Percentiles rank a stretch among this genome's conserved stretches.
Conservation (phyloP, 192 early-diverging fungal genomes). For the Backusella macrospora region DNA sequence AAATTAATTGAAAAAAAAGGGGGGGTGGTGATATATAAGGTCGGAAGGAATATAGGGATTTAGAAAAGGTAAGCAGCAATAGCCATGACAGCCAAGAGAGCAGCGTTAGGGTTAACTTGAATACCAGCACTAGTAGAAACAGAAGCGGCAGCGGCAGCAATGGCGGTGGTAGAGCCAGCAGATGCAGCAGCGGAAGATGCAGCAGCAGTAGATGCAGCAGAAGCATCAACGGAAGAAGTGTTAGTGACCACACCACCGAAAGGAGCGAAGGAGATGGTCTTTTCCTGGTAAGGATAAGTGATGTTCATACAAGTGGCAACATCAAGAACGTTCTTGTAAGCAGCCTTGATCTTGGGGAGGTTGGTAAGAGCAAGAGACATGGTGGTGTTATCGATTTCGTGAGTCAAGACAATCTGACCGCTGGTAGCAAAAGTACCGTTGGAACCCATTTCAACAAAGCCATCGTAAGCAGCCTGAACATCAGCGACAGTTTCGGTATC, state of each 20-base stretch:
- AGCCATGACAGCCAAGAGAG: background rate
- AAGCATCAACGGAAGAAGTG: constrained; percentile 21
- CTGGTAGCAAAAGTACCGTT: constrained; percentile 33
- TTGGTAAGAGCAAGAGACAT: constrained; percentile 41
- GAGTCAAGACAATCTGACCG: constrained; percentile 45
- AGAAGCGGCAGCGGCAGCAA: constrained; percentile 11
- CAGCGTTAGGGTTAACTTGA: constrained; percentile 1
- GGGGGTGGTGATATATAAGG: background rate
- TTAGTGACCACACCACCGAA: constrained; percentile 17
- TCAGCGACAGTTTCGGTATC: constrained; percentile 13
- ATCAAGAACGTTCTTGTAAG: constrained; percentile 41
- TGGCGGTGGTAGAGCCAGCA: background rate
- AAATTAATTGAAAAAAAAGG: background rate
- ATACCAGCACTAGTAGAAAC: constrained; percentile 13
- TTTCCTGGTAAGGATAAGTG: constrained; percentile 43
- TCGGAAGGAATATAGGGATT: background rate
- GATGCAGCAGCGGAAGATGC: constrained; percentile 23
- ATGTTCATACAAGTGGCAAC: constrained; percentile 46
- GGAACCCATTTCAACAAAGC: constrained; percentile 36
- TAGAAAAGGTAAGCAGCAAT: constrained; percentile 14
- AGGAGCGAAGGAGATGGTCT: constrained; percentile 26
- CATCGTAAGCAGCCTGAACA: constrained; percentile 27
- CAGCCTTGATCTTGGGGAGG: constrained; percentile 44
- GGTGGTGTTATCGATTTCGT: constrained; percentile 48
- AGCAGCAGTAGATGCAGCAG: constrained; percentile 25